Conservation (phyloP, 2,329 filamentous ascomycete species). For the Zymoseptoria crescenta region DNA sequence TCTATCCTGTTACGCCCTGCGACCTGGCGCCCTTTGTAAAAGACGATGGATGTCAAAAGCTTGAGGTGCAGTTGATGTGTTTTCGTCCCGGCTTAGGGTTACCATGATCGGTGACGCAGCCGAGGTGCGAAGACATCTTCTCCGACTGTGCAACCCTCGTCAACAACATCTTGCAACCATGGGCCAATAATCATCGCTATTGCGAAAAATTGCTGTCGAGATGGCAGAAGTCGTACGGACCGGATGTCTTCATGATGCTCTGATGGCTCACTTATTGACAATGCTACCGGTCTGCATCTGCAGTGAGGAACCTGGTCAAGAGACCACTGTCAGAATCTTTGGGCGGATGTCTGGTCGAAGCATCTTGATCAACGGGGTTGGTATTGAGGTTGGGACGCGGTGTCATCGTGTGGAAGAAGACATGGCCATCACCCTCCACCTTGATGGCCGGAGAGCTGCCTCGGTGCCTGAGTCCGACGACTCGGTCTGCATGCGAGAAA, state of each 20-base stretch:
- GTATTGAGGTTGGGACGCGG: neutral
- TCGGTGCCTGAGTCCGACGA: no score
- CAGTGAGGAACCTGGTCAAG: no score
- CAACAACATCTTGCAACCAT: neutral
- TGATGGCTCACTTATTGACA: neutral
- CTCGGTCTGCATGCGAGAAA: no score
- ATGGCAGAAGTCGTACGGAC: neutral
- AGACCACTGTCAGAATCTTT: no score
- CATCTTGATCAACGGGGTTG: neutral
- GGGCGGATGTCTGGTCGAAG: no score
- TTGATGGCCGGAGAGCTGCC: neutral
- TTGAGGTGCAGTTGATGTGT: neutral
- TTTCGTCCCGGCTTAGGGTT: neutral
- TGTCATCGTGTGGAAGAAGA: neutral
- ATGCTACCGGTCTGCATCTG: no score
- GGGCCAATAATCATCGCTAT: neutral
- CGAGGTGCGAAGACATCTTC: neutral
- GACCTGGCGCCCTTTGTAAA: neutral
- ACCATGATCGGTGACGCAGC: neutral
- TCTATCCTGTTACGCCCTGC: neutral
- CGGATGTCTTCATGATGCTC: slow-evolving; percentile 1
- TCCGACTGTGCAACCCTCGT: neutral
- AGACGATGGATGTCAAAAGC: neutral
- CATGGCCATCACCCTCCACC: neutral
- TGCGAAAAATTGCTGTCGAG: neutral